Base-by-base conservation (phyloP, 257 asterid species). In the Anisodus acutangulus region DNA sequence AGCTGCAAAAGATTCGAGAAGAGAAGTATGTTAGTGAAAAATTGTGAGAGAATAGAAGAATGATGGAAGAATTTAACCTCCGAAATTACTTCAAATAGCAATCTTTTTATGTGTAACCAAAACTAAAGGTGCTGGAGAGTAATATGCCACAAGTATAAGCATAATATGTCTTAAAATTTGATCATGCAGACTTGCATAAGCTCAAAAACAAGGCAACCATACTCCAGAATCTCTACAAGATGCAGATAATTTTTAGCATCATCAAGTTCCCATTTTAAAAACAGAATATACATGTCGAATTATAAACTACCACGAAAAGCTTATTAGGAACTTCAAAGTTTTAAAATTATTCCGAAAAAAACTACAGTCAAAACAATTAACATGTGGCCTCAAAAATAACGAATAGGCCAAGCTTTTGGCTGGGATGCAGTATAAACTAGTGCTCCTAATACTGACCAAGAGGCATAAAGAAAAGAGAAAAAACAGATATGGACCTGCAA, bases 1-100 rank as follows among this genome's bases (percentile, higher is more conserved):
- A 85, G 94, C 98, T 94, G 95, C 70, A 87, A 45, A 89, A 51
- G 39, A 39, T 66, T 43, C 54, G 70, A 39, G 80, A 76, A 82
- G 83, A 31, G 12, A 15, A 69, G 57, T 31, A 31, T 31, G 35
- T 71, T 69, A 85, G 53, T 58, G 45, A 4, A 55, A 68, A 80
- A 80, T 9, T 8, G 10, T 35, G 72, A 63, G 1, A 63, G 69
- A 16, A 41, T 4, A 64, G 43, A 64, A 6, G 43, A 22, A 64
- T 64, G n/a, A 64, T 26, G 39, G 71, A 64, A 10, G 4, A 63
- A 63, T 8, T 4, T 63, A 63, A 63, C 70, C 70, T 63, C 43
- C 45, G 11, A 64, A 64, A 11, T 64, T 26, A 64, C 43, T 64
- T 64, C 43, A 10, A 64, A 64, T 64, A 41, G 37, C 17, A 26